Percentiles rank a stretch among this genome's conserved stretches.
Evolutionary conservation across 768 basidiomycete genomes (phyloP).

Genomic region (Leccinum subtestaceum): DNA sequence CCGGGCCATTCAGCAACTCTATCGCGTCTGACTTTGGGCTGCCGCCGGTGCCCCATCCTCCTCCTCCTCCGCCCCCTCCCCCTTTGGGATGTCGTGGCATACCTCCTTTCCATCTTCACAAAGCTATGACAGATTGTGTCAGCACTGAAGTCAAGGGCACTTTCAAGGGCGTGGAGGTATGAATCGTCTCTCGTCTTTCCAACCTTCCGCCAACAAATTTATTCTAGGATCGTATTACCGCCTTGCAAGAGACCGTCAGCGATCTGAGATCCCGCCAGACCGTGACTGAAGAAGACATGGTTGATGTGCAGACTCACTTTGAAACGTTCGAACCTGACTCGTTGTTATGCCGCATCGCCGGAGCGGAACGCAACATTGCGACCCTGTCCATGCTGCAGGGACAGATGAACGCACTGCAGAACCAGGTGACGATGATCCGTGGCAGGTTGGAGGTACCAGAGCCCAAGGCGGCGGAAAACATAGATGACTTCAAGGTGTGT

Average conservation of each 20-base stretch:
- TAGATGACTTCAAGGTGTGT: slow-evolving; percentile 28
- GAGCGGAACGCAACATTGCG: slow-evolving; percentile 32
- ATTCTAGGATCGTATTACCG: slow-evolving; percentile 24
- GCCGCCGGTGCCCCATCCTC: slow-evolving; percentile 12
- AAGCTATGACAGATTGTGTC: slow-evolving; percentile 17
- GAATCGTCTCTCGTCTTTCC: neutral
- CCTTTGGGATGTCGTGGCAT: neutral
- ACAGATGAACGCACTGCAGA: slow-evolving; percentile 21
- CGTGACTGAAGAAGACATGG: slow-evolving; percentile 29
- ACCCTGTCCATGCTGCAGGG: slow-evolving; percentile 27
- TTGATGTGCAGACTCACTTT: slow-evolving; percentile 36
- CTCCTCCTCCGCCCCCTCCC: neutral
- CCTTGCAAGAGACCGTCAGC: slow-evolving; percentile 20
- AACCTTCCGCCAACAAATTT: neutral
- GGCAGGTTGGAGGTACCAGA: slow-evolving; percentile 20
- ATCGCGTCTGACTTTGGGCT: slow-evolving; percentile 18
- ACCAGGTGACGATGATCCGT: slow-evolving; percentile 20
- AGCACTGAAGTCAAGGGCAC: slow-evolving; percentile 22
- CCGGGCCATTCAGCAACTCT: slow-evolving; percentile 22
- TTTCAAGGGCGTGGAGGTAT: slow-evolving; percentile 24
- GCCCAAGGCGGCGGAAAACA: slow-evolving; percentile 5
- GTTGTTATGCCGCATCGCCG: slow-evolving; percentile 27
- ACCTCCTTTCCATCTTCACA: slow-evolving; percentile 16
- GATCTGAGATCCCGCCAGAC: slow-evolving; percentile 25
- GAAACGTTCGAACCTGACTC: slow-evolving; percentile 38